Base-by-base conservation (phyloP, 2,329 filamentous ascomycete genomes). In the Hypoxylon sp. region DNA sequence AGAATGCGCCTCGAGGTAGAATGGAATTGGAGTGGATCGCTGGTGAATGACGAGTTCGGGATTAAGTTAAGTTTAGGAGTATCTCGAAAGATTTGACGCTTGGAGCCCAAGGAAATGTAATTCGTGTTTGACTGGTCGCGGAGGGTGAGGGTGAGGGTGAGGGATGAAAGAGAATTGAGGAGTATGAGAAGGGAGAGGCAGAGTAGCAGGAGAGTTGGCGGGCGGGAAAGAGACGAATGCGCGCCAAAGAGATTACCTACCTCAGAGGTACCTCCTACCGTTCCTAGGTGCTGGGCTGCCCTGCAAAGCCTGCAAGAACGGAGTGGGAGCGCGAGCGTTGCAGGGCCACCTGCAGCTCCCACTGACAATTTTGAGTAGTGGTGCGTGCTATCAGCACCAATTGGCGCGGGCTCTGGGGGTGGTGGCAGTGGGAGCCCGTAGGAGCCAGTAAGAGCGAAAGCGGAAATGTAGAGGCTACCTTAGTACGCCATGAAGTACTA, bases 1-100 rank as follows among this genome's bases (percentile, higher is more conserved):
- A 68, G 50, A 69, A 75, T 75, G 73, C 73, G 74, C 74, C 71
- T 71, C 68, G 70, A 63, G 61, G 51, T 54, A 54, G 60, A 72
- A 68, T 62, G 70, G 68, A 69, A 69, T 71, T 71, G 66, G 60
- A 70, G 65, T 54, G 68, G 50, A 61, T 67, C 64, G 68, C 59
- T 56, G 51, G 60, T 65, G 57, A 67, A 30, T 64, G 67, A 61
- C 44, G 61, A 67, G 56, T 67, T 65, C 59, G 66, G 66, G 66
- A 71, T 66, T 66, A 67, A 61, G 66, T 63, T 69, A 64, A 50
- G 61, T 68, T 65, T 59, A 66, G 58, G 62, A 67, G 60, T 51
- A 62, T 62, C 62, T 66, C 51, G 71, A 68, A 61, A 61, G 55
- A 64, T 69, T 73, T 70, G 69, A 71, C 65, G 65, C 38, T 71